phyloP scores from a whole-genome alignment of 768 basidiomycete species.

The Leccinum incarnatum region DNA sequence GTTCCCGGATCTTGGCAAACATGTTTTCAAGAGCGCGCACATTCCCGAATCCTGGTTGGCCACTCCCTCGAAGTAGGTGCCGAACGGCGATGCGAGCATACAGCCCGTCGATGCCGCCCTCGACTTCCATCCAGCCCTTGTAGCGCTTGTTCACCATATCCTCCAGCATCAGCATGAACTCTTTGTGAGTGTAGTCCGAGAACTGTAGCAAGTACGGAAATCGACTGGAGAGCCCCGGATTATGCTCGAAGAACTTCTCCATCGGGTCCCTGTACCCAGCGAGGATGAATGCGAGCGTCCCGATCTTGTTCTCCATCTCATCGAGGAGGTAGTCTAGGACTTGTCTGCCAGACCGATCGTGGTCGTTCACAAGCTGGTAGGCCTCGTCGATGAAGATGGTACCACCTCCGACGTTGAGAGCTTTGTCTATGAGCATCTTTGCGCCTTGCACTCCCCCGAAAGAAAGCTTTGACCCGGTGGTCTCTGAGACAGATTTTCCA shows the following conservation, averaged over 20 bases:
- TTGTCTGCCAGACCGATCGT: not conserved
- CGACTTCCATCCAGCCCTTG: not conserved
- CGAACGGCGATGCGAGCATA: not conserved
- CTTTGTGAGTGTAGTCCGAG: not conserved
- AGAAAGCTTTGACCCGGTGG: not conserved
- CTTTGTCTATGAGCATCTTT: not conserved
- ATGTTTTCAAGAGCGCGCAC: not conserved
- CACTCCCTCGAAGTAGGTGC: not conserved
- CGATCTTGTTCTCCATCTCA: not conserved
- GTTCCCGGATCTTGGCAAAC: not conserved
- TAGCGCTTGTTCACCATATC: not conserved
- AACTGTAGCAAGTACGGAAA: not conserved
- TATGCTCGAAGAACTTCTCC: not conserved
- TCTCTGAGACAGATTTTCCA: not conserved
- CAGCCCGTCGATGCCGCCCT: not conserved
- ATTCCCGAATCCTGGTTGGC: not conserved
- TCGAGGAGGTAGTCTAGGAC: not conserved
- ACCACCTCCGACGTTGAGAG: not conserved
- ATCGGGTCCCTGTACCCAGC: not conserved
- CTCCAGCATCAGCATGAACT: not conserved
- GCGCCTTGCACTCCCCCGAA: not conserved
- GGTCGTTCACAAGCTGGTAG: not conserved
- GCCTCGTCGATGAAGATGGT: not conserved
- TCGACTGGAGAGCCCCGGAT: not conserved
- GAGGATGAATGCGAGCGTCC: not conserved